Base-by-base conservation (phyloP, 1,284 basidiomycete species). In the Malassezia restricta region DNA sequence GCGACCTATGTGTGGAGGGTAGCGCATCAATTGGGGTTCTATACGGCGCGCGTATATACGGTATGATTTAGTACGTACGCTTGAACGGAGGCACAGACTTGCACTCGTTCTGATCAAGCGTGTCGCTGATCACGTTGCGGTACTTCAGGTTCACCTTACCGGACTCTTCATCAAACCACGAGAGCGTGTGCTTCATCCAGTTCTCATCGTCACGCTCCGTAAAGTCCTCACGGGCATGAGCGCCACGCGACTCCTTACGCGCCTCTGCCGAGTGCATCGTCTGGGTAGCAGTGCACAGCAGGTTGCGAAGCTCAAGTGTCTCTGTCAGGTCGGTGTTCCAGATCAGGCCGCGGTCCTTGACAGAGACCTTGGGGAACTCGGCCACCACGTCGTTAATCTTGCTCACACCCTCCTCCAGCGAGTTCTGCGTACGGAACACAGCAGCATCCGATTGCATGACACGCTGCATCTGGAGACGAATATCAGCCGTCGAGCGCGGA, bases 331-430 rank as follows among this genome's bases (percentile, higher is more conserved):
- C 94, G 37, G 60, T 61, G 57, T 68, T 69, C 94, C 92, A 96
- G 77, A 98, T 94, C 88, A 96, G 87, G 74, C 86, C 88, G 72
- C 92, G 82, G 77, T 98, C 94, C 79, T 92, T 92, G 78, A 95
- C 86, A 58, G 89, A 86, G 63, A 99, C 85, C 47, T 94, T 81
- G 64, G 85, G 80, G 76, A 83, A 98, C 73, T 80, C 85, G 68
- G 84, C 81, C 79, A 87, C 91, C 62, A 96, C 88, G 52, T 81
- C 78, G 59, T 80, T 80, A 73, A 99, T 80, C 78, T 89, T 90
- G 74, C 80, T 66, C 39, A 94, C 87, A 77, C 94, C 94, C 68
- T 92, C 83, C 67, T 96, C 90, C 58, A 99, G 79, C 51, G 83
- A 83, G 67, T 82, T 76, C 74, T 96, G 91, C 33, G 88, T 96